These are phyloP conservation scores for Ceratobasidium sp. DNA, from an alignment of 1,284 basidiomycete genomes.

Conservation along the genomic window DNA sequence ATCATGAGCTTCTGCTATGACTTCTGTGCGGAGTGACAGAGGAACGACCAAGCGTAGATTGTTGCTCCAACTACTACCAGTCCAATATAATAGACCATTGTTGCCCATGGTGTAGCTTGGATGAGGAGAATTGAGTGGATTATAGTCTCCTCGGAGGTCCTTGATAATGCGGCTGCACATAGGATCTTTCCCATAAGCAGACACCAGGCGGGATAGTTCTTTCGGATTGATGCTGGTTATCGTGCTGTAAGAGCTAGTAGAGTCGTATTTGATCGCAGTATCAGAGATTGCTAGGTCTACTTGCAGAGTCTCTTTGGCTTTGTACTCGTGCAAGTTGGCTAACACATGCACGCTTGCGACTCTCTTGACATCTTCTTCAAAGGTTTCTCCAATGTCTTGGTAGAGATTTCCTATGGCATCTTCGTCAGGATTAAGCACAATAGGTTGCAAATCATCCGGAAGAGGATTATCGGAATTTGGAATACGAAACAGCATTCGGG, in stretches of 20 bases:
- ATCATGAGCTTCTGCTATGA: constrained; percentile 52
- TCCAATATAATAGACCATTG: constrained; percentile 49
- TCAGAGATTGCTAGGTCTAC: too few species aligned
- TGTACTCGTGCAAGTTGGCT: too few species aligned
- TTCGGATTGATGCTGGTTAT: background rate
- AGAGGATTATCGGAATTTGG: constrained; percentile 48
- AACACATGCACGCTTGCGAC: background rate
- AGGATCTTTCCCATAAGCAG: constrained; percentile 14
- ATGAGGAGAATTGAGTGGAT: constrained; percentile 8
- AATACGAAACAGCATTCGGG: constrained; percentile 42
- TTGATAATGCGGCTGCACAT: constrained; percentile 25
- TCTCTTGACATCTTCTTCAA: background rate
- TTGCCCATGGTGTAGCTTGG: constrained; percentile 47
- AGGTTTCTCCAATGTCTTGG: background rate
- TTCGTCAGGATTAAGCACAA: background rate
- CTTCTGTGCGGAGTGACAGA: constrained; percentile 47
- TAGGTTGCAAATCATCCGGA: too few species aligned
- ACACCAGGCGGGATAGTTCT: constrained; percentile 19
- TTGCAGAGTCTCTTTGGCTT: too few species aligned
- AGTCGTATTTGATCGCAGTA: background rate
- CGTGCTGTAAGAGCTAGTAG: background rate
- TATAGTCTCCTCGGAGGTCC: background rate
- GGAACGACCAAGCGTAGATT: too few species aligned
- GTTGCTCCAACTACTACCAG: too few species aligned
- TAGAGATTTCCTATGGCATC: constrained; percentile 4